Conservation (phyloP, 106 monocot species). For the Xerophyta viscosa region DNA sequence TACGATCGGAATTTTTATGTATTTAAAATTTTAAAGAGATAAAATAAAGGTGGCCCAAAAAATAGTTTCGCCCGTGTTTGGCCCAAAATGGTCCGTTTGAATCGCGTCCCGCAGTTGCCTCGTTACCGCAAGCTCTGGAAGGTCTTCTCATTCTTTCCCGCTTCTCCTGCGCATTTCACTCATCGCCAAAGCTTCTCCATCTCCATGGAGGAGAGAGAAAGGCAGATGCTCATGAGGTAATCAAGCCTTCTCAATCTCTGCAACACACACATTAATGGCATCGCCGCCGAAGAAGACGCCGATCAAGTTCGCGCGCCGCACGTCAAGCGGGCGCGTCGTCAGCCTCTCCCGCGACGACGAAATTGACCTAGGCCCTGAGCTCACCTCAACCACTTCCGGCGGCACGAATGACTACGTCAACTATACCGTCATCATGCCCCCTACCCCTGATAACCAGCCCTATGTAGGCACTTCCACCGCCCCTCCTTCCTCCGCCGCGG, state of each 20-base stretch:
- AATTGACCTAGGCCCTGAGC: constrained; percentile 42
- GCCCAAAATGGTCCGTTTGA: no score
- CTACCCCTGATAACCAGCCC: constrained; percentile 93
- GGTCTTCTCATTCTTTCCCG: constrained; percentile 1
- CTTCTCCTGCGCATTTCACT: not conserved
- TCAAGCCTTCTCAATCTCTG: not conserved
- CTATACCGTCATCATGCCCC: constrained; percentile 92
- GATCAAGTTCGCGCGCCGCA: constrained; percentile 57
- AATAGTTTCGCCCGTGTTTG: no score
- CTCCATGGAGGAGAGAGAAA: not conserved
- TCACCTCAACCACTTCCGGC: constrained; percentile 38
- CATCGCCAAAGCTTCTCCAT: not conserved
- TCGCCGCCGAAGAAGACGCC: constrained; percentile 29
- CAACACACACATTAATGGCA: constrained; percentile 7
- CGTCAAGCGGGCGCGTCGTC: constrained; percentile 43
- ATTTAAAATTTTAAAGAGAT: no score
- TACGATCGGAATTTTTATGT: no score
- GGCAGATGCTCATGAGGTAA: no score
- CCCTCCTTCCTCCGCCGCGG: constrained; percentile 4
- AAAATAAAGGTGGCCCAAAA: no score
- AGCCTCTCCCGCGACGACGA: constrained; percentile 61
- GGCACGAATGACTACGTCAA: constrained; percentile 47
- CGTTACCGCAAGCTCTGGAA: no score
- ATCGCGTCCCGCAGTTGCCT: no score
- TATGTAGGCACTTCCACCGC: constrained; percentile 2